Percentiles rank a stretch among this genome's conserved stretches.
Evolutionary conservation across 305 asterid genomes (phyloP).

Genomic region (Petunia hybrid): DNA sequence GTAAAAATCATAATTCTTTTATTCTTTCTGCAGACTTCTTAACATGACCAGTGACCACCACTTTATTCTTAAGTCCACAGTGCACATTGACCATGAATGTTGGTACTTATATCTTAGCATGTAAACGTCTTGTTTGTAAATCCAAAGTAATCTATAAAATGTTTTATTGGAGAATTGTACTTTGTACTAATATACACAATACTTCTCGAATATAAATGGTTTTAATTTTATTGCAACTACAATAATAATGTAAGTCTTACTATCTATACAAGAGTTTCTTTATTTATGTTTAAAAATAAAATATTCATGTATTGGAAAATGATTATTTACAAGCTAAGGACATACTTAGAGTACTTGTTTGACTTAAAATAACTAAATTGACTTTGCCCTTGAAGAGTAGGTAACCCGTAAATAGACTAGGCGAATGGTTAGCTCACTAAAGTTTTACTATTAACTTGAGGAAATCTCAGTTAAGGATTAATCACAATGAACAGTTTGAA

Average conservation of each 20-base stretch:
- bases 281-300: neutral
- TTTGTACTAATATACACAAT: too few species aligned
- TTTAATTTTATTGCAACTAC: neutral
- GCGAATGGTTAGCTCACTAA: neutral
- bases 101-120: neutral
- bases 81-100: conserved; percentile 9
- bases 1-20: conserved; percentile 12
- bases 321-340: neutral
- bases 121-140: neutral
- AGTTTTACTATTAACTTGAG: neutral
- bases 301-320: neutral
- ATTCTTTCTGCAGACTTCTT: neutral
- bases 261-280: neutral
- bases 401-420: too few species aligned
- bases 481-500: neutral
- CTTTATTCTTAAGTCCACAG: neutral
- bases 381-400: neutral
- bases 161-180: neutral
- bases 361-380: neutral
- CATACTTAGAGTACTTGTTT: neutral
- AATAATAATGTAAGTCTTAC: neutral
- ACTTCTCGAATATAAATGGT: neutral
- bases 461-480: neutral
- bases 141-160: neutral
- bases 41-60: too few species aligned